Evolutionary conservation across 2,329 filamentous ascomycete species (phyloP), one percentile per base, ranked within the genome.

Genomic region (Lanzia echinophila): DNA sequence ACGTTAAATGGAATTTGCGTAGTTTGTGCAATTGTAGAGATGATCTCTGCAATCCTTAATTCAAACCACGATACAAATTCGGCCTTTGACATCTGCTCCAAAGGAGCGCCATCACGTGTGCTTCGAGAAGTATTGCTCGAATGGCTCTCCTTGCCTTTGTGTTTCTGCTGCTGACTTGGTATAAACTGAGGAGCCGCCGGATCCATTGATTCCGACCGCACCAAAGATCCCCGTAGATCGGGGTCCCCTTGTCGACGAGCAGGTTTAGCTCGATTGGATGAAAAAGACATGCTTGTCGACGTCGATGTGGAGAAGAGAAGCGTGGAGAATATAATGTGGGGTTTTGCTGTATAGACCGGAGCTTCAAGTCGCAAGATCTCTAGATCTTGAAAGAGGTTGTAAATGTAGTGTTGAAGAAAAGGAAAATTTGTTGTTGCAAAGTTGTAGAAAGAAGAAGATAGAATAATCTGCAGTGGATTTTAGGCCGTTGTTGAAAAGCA

Each of bases 271-370:
- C 43, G 43, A 34, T 13, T 47, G 10, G 50, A 17, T 33, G 19
- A 20, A n/a, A 24, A 36, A 22, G 50, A 53, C 50, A 53, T 53
- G 13, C 13, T 50, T 32, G 44, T 36, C 32, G 20, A 44, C 44
- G n/a, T n/a, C n/a, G n/a, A n/a, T 17, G 36, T 12, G 17, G 34
- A 15, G 19, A 39, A 17, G 36, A 8, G 13, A 13, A 39, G n/a
- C 36, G 36, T 39, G 15, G 36, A 39, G 36, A 13, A 17, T 17
- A 17, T 39, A 10, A 39, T 39, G n/a, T n/a, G n/a, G n/a, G n/a
- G n/a, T n/a, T n/a, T n/a, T n/a, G n/a, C n/a, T n/a, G n/a, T n/a
- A n/a, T n/a, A n/a, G n/a, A n/a, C n/a, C n/a, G n/a, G n/a, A n/a
- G n/a, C n/a, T n/a, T n/a, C n/a, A n/a, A n/a, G n/a, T n/a, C n/a